Evolutionary conservation across 2,329 filamentous ascomycete genomes (phyloP), one percentile per base, ranked within the genome.

Genomic region (Dactylellina cionopaga): DNA sequence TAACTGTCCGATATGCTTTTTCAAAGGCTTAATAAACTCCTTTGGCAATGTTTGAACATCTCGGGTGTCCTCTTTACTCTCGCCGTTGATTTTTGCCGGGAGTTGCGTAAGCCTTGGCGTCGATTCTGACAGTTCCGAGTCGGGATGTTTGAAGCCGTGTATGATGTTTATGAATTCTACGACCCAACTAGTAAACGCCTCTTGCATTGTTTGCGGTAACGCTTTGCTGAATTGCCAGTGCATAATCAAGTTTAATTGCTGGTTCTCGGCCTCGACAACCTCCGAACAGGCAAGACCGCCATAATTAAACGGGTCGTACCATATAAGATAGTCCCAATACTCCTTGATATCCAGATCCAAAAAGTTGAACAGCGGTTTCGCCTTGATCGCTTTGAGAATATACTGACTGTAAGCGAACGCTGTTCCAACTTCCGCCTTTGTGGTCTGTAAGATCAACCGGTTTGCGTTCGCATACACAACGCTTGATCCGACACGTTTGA

Each of bases 281-380:
- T 95, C 87, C 52, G 89, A 87, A 76, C 92, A 96, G 2, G 91
- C 95, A 78, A 96, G 96, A 72, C 95, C 95, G 62, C 95, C 96
- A 78, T 98, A 98, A 83, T 99, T 99, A 84, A 94, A 97, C 81
- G 97, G 92, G 77, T 99, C 95, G 76, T 98, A 98, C 95, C 95
- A 99, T 2, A 97, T 89, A 0, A 99, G 87, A 78, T 97, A 98
- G 80, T 99, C 95, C 95, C 95, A 99, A 81, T 97, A 99, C 79
- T 99, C 95, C 76, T 94, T 96, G 80, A 99, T 95, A 77, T 97
- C 92, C 2, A 99, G 85, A 77, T 99, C 95, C 74, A 99, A 88
- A 79, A 99, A 99, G 80, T 97, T 92, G 82, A 99, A 99, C 0
- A 97, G 85, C 0, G 95, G 92, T 78, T 97, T 97, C 64, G 88